Evolutionary conservation across 306 rosid species (phyloP), one percentile per base, ranked within the genome.

Genomic region (Potentilla sterilis): DNA sequence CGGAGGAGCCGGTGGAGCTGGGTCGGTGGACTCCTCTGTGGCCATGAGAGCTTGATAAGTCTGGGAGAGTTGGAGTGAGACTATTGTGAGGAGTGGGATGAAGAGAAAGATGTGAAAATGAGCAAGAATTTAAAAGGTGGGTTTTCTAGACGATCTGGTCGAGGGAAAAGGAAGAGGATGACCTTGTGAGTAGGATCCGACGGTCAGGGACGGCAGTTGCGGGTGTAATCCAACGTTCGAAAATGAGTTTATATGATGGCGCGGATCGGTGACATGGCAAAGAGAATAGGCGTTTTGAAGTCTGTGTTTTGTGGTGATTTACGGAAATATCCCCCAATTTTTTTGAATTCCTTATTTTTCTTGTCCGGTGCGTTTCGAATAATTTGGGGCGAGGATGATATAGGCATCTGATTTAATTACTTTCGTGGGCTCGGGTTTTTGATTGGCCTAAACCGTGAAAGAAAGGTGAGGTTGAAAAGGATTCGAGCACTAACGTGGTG

Each of bases 221-320:
- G 5, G 51, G 37, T 8, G 16, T 0, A 4, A 81, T 86, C 88
- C 8, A 6, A 86, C 77, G 88, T 85, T 13, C 2, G 0, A 7
- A 0, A 16, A 38, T 24, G 4, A 0, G 40, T 9, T 48, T 1
- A 28, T 28, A 1, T 0, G 0, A 21, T 18, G 15, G 0, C 86
- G 11, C 79, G 86, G 90, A 84, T 86, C 73, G 81, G 6, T 86
- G 88, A 86, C 83, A 71, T 81, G 87, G 84, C 1, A 12, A 3
- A 35, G 19, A 64, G 74, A 46, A 78, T 4, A 8, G 40, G 3
- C 35, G 52, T 14, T 42, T 42, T 0, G 73, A 42, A 42, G 42
- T 34, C 11, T 41, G 67, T 59, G 52, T 52, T 28, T 32, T 18
- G 9, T 0, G 0, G 2, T 4, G 16, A 34, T 21, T 79, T 75